Evolutionary conservation across 2,329 filamentous ascomycete genomes (phyloP).

Genomic region (Fusarium incarnatum): DNA sequence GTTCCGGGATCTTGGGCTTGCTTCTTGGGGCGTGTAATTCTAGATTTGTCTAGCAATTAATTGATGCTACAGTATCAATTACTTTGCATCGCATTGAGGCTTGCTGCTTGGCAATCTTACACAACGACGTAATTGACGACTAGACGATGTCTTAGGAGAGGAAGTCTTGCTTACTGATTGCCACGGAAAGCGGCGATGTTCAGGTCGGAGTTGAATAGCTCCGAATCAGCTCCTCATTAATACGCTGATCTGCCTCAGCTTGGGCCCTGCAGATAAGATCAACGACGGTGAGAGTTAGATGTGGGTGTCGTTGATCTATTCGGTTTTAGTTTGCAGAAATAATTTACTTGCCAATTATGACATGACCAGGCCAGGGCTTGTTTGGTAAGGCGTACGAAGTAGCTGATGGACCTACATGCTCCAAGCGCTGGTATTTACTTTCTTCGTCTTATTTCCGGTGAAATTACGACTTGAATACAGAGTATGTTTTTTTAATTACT

Average conservation of each 20-base stretch:
- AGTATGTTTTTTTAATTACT: neutral
- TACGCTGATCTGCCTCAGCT: neutral
- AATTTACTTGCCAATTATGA: constrained; percentile 1
- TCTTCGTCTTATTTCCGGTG: neutral
- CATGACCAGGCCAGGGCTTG: neutral
- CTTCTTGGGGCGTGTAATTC: constrained; percentile 17
- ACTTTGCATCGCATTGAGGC: neutral
- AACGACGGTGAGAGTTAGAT: neutral
- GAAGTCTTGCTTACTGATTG: constrained; percentile 9
- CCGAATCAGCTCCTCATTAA: neutral
- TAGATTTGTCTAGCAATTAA: neutral
- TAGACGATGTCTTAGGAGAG: too few species aligned
- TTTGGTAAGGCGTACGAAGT: neutral
- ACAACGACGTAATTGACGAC: constrained; percentile 25
- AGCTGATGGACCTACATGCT: neutral
- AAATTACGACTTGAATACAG: too few species aligned
- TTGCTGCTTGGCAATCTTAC: constrained; percentile 5
- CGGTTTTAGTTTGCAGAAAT: neutral
- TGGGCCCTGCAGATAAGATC: neutral
- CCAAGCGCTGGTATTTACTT: neutral
- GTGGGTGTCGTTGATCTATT: neutral
- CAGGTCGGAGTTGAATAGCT: neutral
- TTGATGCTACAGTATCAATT: constrained; percentile 14
- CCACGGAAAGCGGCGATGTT: neutral
- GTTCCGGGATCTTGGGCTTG: constrained; percentile 35